Conservation (phyloP, 371 early-diverging fungal genomes). For the Apophysomyces elegans region DNA sequence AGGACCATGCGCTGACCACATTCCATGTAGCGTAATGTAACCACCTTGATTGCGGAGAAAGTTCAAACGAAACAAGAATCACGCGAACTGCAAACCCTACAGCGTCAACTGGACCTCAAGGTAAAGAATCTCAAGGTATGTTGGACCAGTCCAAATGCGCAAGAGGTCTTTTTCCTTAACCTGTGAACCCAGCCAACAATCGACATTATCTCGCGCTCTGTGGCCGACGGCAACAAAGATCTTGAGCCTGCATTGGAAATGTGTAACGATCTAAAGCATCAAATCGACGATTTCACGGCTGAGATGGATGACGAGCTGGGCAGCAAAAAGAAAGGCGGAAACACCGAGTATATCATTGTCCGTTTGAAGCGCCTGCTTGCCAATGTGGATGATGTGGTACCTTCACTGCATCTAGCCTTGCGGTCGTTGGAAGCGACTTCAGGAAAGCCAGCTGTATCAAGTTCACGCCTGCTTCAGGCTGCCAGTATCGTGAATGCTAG, state of each 20-base stretch:
- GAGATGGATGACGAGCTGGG: constrained; percentile 23
- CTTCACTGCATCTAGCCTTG: constrained; percentile 60
- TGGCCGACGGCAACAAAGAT: constrained; percentile 69
- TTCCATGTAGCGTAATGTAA: constrained; percentile 51
- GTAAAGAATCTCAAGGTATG: constrained; percentile 53
- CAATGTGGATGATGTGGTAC: constrained; percentile 68
- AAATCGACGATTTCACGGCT: constrained; percentile 58
- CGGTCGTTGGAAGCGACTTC: constrained; percentile 33
- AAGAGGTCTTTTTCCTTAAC: neutral
- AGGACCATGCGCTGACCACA: neutral
- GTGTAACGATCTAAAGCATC: constrained; percentile 57
- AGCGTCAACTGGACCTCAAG: constrained; percentile 51
- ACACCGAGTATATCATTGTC: constrained; percentile 25
- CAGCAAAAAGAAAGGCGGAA: constrained; percentile 11
- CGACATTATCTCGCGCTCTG: constrained; percentile 67
- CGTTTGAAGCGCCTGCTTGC: constrained; percentile 53
- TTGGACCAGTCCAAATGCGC: constrained; percentile 12
- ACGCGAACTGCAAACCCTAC: constrained; percentile 33
- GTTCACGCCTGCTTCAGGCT: constrained; percentile 34
- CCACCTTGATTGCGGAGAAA: constrained; percentile 54
- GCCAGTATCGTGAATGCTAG: constrained; percentile 24
- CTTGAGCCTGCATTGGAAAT: constrained; percentile 67
- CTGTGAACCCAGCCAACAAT: constrained; percentile 65
- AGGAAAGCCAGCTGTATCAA: constrained; percentile 18
- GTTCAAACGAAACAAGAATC: constrained; percentile 38